These are phyloP conservation scores for Noccaea bulbosa DNA, from an alignment of 345 rosid species.

Conservation along the genomic window DNA sequence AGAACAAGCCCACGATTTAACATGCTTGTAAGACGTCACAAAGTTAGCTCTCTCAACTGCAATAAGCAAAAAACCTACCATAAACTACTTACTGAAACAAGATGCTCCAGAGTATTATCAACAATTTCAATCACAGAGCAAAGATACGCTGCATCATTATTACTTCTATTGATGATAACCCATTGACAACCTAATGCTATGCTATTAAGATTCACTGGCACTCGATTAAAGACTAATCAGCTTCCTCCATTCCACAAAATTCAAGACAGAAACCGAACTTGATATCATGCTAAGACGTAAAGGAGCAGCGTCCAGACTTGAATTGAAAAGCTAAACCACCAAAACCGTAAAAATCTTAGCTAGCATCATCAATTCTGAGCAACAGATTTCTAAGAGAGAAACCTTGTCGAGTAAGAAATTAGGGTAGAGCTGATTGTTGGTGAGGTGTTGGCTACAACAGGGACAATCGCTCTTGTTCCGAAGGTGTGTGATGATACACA, in stretches of 20 bases:
- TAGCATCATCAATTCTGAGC: not conserved
- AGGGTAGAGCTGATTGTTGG: conserved; percentile 81
- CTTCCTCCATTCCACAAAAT: conserved; percentile 7
- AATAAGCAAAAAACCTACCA: conserved; percentile 15
- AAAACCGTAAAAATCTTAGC: not conserved
- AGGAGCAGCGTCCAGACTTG: not conserved
- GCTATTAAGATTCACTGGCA: not conserved
- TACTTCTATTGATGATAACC: not conserved
- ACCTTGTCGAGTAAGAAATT: conserved; percentile 93
- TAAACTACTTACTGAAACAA: conserved; percentile 9
- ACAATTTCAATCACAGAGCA: not conserved
- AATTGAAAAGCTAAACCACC: conserved; percentile 13
- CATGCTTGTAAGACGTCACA: conserved; percentile 3
- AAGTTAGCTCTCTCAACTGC: not conserved
- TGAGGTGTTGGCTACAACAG: conserved; percentile 81
- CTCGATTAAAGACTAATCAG: conserved; percentile 1
- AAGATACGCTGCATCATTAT: not conserved
- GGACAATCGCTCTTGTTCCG: conserved; percentile 95
- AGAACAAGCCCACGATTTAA: not conserved
- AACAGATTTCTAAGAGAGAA: not conserved
- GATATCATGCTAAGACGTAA: conserved; percentile 10
- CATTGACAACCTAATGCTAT: not conserved
- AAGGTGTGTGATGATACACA: conserved; percentile 94
- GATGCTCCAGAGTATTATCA: not conserved
- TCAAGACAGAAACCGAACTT: not conserved